Evolutionary conservation across 495 filamentous ascomycete genomes (phyloP).

Genomic region (Penicillium crystallinum): DNA sequence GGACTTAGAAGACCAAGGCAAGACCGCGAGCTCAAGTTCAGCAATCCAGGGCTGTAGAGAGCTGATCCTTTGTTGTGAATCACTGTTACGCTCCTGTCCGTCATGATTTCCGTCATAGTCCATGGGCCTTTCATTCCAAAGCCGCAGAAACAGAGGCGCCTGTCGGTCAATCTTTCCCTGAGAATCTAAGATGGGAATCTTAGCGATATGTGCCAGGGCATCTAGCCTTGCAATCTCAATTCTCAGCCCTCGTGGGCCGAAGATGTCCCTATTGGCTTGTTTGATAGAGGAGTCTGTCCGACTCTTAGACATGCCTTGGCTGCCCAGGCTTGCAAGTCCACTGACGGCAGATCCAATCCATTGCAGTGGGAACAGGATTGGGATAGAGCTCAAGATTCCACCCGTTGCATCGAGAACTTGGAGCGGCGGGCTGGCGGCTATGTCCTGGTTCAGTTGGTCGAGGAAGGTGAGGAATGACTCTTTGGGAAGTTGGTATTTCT

Average conservation of each 20-base stretch:
- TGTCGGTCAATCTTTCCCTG: constrained; percentile 19
- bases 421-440: constrained; percentile 27
- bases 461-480: constrained; percentile 26
- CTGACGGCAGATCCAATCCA: constrained; percentile 26
- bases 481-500: constrained; percentile 18
- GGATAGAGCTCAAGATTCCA: constrained; percentile 26
- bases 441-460: constrained; percentile 27
- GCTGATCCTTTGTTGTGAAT: constrained; percentile 13
- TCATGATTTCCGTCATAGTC: not conserved
- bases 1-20: constrained; percentile 23
- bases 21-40: constrained; percentile 20
- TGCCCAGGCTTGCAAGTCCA: constrained; percentile 20
- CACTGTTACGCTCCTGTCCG: constrained; percentile 3
- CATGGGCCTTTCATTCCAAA: constrained; percentile 6
- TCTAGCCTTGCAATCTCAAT: constrained; percentile 22
- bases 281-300: constrained; percentile 22
- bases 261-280: constrained; percentile 27
- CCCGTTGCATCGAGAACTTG: constrained; percentile 33
- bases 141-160: constrained; percentile 13
- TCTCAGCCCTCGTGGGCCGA: constrained; percentile 21
- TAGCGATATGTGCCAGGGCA: constrained; percentile 22
- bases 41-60: constrained; percentile 26
- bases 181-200: constrained; percentile 23
- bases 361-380: constrained; percentile 26
- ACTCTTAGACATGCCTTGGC: constrained; percentile 23